Conservation (phyloP, 1,284 basidiomycete species). For the Puccinia triticina region DNA sequence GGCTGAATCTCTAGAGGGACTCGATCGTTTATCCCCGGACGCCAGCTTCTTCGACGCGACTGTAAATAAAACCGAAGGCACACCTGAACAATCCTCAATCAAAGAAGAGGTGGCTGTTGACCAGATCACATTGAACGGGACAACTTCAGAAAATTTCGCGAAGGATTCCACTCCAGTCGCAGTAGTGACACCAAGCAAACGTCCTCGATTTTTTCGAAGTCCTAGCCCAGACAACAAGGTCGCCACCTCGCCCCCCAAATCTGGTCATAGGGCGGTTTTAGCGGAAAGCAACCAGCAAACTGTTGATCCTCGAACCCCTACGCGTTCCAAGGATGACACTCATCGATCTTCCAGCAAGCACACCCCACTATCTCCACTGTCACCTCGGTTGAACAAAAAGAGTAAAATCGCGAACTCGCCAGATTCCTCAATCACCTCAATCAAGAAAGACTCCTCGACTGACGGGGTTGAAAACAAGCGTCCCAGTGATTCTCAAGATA, state of each 20-base stretch:
- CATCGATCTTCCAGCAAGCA: slow-evolving; percentile 7
- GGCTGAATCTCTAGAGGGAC: not conserved
- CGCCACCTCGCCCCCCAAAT: not conserved
- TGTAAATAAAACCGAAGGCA: not conserved
- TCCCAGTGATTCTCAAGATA: not conserved
- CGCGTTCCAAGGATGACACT: not conserved
- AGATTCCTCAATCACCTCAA: not conserved
- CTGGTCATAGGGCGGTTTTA: not conserved
- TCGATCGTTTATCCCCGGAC: slow-evolving; percentile 4
- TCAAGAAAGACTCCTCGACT: not conserved
- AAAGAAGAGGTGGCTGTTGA: not conserved
- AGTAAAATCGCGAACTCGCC: not conserved
- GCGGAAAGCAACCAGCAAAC: not conserved
- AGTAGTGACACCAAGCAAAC: slow-evolving; percentile 24
- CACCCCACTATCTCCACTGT: not conserved
- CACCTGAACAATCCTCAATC: not conserved
- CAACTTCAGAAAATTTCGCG: slow-evolving; percentile 1
- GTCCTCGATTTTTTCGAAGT: slow-evolving; percentile 26
- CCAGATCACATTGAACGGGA: not conserved
- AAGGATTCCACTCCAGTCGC: not conserved
- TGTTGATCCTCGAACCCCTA: not conserved
- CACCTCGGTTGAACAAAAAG: not conserved
- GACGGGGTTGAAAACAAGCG: not conserved
- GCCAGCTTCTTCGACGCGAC: not conserved
- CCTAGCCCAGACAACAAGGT: slow-evolving; percentile 3